Evolutionary conservation across 2,329 filamentous ascomycete species (phyloP), one percentile per base, ranked within the genome.

Genomic region (Lizonia empirigonia): DNA sequence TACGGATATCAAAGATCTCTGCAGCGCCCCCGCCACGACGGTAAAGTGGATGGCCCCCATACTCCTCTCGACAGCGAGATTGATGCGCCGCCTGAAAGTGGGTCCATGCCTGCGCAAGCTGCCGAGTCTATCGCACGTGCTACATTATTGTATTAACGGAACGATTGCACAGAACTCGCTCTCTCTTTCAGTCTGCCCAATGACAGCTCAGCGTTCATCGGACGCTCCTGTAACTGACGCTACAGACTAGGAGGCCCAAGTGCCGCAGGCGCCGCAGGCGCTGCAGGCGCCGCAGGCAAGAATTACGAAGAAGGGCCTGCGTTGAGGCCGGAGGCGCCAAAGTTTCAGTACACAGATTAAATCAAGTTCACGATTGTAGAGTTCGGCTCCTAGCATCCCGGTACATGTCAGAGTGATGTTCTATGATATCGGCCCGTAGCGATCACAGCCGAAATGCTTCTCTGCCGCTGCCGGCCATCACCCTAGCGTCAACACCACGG

Each of bases 281-380:
- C n/a, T n/a, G 35, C 48, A 45, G 12, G 34, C 23, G 37, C 42
- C 38, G 49, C 49, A 52, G 26, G 33, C 37, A 38, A 37, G n/a
- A n/a, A n/a, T n/a, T 26, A 44, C 37, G 13, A 33, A 33, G 24
- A 7, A 52, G 20, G 13, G 42, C 19, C 42, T 47, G 42, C 37
- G 33, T 26, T 41, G 26, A 44, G 26, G 38, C 44, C 49, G 32
- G 44, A 52, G 49, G 44, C 38, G 42, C 27, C 42, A 37, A 37
- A 34, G 7, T 12, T 29, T 5, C 20, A 29, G 27, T 27, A 15
- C 12, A 20, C 26, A 38, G 37, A 42, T 39, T 38, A 27, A 38
- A 47, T 27, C n/a, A 30, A 10, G 1, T 22, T 32, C 33, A 15
- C 33, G 10, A 18, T 13, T n/a, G 15, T 6, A 7, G n/a, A 30